phyloP scores from a whole-genome alignment of 768 basidiomycete genomes.

The Coprinopsis cinerea region DNA sequence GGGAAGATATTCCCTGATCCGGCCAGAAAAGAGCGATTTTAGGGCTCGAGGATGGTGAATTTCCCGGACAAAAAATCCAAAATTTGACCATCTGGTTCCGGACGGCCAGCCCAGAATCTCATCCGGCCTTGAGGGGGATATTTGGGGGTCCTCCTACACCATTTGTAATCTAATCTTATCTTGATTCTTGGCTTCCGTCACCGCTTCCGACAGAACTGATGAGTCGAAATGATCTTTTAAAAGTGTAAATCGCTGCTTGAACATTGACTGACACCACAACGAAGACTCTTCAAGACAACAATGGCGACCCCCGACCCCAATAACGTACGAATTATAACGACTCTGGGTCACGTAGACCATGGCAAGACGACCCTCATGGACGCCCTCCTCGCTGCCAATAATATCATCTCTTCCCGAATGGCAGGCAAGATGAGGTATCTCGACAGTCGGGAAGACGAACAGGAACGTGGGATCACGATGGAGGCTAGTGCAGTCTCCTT shows the following conservation, averaged over 20 bases:
- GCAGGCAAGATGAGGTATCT: slow-evolving; percentile 95
- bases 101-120: no score
- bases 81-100: no score
- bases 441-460: slow-evolving; percentile 95
- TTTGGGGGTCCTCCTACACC: slow-evolving; percentile 2
- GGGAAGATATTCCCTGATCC: no score
- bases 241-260: slow-evolving; percentile 2
- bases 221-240: no score
- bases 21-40: no score
- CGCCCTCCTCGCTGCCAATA: slow-evolving; percentile 91
- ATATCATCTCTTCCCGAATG: slow-evolving; percentile 91
- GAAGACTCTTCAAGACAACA: slow-evolving; percentile 2
- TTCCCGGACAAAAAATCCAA: no score
- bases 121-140: no score
- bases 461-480: slow-evolving; percentile 98
- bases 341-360: slow-evolving; percentile 89
- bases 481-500: slow-evolving; percentile 93
- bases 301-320: slow-evolving; percentile 34
- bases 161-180: slow-evolving; percentile 8
- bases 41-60: no score
- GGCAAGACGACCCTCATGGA: slow-evolving; percentile 97
- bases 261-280: not conserved
- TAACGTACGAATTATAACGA: slow-evolving; percentile 74
- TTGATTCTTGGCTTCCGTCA: not conserved
- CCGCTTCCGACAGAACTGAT: not conserved